These are phyloP conservation scores for Tubosaeta sp. DNA, from an alignment of 768 basidiomycete genomes.

Conservation along the genomic window DNA sequence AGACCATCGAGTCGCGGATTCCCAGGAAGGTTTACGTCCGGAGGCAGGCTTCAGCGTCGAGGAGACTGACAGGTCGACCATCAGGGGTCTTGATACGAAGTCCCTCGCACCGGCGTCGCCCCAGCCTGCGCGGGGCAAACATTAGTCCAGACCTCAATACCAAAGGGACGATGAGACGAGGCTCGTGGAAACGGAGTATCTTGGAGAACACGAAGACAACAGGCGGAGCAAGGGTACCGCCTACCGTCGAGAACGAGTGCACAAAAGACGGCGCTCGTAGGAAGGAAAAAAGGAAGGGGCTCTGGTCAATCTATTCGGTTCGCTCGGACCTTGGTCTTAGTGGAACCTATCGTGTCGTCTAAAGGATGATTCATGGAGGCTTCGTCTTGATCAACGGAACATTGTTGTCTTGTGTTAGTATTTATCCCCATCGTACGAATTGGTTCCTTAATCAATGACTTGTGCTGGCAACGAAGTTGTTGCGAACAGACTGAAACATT, in stretches of 20 bases:
- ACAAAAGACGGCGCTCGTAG: conserved; percentile 3
- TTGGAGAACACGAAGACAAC: conserved; percentile 15
- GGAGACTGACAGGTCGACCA: background rate
- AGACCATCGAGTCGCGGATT: conserved; percentile 15
- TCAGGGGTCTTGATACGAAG: conserved; percentile 3
- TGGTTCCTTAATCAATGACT: too few species aligned
- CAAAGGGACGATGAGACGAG: conserved; percentile 23
- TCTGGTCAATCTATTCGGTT: conserved; percentile 28
- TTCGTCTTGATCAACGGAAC: background rate
- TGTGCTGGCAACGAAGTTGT: too few species aligned
- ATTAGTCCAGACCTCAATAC: background rate
- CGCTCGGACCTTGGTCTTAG: conserved; percentile 21
- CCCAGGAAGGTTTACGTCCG: conserved; percentile 16
- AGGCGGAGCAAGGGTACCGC: conserved; percentile 6
- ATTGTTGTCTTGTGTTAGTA: background rate
- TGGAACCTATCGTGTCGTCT: conserved; percentile 4
- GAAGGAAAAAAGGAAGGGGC: conserved; percentile 24
- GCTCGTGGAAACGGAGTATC: conserved; percentile 26
- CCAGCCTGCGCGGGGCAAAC: conserved; percentile 11
- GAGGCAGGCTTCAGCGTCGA: conserved; percentile 17
- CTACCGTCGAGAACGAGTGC: conserved; percentile 12
- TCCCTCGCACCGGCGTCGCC: conserved; percentile 12
- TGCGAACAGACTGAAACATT: too few species aligned
- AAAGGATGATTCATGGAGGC: background rate
- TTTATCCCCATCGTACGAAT: background rate